Base-by-base conservation (phyloP, 1,284 basidiomycete species). In the Malassezia restricta region DNA sequence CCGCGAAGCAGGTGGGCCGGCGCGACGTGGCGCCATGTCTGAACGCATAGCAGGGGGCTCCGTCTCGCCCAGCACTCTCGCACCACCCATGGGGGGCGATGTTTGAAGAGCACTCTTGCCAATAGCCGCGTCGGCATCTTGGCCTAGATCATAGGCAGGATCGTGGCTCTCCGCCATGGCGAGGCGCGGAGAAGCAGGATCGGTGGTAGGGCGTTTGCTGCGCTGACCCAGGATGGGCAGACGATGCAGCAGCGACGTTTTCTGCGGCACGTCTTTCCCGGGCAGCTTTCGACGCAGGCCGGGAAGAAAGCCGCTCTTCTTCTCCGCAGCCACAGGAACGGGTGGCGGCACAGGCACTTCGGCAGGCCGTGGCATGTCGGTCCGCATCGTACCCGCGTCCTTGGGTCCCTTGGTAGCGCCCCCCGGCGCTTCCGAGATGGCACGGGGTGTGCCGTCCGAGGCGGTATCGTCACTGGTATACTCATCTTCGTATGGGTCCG, bases 121-220 rank as follows among this genome's bases (percentile, higher is more conserved):
- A 35, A 35, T 35, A 8, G 44, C 51, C 3, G 40, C 24, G 11
- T 47, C 39, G 6, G 51, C 51, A 28, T 47, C 39, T n/a, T 28
- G 15, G 27, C 51, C 44, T 20, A 53, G 11, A 11, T 30, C 46
- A 24, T 31, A 17, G 5, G 45, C 51, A 39, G 41, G 39, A 24
- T 53, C 51, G 28, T 43, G 45, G 8, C 51, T 44, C n/a, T 42
- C 30, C 27, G 37, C 24, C 14, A 47, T 47, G 12, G 44, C 8
- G 11, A 20, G 32, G 15, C 20, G 44, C 17, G 30, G 4, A 5
- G 44, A 39, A 5, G 46, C 30, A 24, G 20, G 38, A 17, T 40
- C 37, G 15, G 38, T 4, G 3, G 46, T 35, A 7, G 27, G 9
- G 28, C 37, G 24, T 24, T 43, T 44, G n/a, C 15, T 11, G 20